Evolutionary conservation across 1,139 yeast genomes (phyloP), one percentile per base, ranked within the genome.

Genomic region (Zygosaccharomyces sapae): DNA sequence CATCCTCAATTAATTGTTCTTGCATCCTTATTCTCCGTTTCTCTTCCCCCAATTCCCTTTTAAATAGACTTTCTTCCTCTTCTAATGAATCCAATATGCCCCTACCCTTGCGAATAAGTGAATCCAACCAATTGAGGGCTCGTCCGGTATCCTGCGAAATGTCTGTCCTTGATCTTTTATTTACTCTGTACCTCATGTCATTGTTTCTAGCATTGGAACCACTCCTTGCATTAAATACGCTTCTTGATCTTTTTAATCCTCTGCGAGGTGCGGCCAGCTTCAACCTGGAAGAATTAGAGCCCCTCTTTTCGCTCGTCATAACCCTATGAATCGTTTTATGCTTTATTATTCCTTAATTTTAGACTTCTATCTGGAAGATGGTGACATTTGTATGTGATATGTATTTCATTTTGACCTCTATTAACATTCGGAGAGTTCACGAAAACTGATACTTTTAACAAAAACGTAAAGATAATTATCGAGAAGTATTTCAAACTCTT

Each of bases 51-150:
- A 66, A 39, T 35, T 68, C 65, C 27, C 62, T 58, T 9, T 68
- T 62, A 30, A 75, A 67, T 29, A 55, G 54, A n/a, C 58, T 50
- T 39, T 72, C 71, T 42, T 75, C 76, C 20, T 66, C 62, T 13
- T 66, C 60, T 48, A 79, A 75, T 2, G 65, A 55, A 31, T 68
- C 63, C 24, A 77, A 59, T 4, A 76, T 70, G 1, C 60, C 48
- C 43, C 67, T 61, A 3, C 79, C 78, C 46, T 79, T 68, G 3
- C 54, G 47, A 44, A 75, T 74, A 40, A 80, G 62, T 4, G 72
- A 68, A 38, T 73, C 72, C 29, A 81, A 73, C 86, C 86, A 81
- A 19, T 67, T 60, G 7, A 76, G 66, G n/a, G 46, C 49, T 10
- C 43, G 34, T 8, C 47, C 41, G 30, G 42, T 43, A n/a, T 48